Base-by-base conservation (phyloP, 345 rosid genomes). In the Populus ilicifolia region DNA sequence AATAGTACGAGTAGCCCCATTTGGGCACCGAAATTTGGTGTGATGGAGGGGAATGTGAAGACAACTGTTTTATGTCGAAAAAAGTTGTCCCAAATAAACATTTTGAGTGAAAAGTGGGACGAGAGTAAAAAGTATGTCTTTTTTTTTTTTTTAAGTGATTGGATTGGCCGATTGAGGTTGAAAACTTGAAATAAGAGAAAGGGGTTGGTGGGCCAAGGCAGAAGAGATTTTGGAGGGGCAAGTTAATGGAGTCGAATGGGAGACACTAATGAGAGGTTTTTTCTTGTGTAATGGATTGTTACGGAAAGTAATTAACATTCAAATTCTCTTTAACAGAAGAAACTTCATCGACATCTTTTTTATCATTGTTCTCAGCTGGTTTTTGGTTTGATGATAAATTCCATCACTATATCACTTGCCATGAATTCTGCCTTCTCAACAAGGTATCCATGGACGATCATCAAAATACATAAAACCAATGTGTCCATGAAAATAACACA, bases 101-200 rank as follows among this genome's bases (percentile, higher is more conserved):
- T 67, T 79, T 50, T 43, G 23, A 69, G 73, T 52, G 69, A 68
- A 68, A 62, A 52, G 62, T 66, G 79, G 75, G 70, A 6, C 68
- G 80, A 46, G 29, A 72, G 74, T 82, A 59, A 61, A 62, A 48
- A 41, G 25, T 6, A 59, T 25, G 29, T 56, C 11, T 10, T 48
- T 59, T 0, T 39, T 35, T 20, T 25, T 63, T 41, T 14, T 7
- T 20, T 11, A 18, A 12, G n/a, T 75, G 56, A 72, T 72, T 74
- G 73, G 50, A 73, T 70, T 72, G 52, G 48, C 71, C 13, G 9
- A 77, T 75, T 48, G 83, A 71, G 41, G 73, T 52, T 78, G 79
- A 76, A 76, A 36, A 79, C 77, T 75, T 73, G 86, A 70, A 87
- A 86, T 76, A 71, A 83, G 87, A 73, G 84, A 78, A 83, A 81